Conservation (phyloP, 2,329 filamentous ascomycete species). For the Pseudocercospora crystallina region DNA sequence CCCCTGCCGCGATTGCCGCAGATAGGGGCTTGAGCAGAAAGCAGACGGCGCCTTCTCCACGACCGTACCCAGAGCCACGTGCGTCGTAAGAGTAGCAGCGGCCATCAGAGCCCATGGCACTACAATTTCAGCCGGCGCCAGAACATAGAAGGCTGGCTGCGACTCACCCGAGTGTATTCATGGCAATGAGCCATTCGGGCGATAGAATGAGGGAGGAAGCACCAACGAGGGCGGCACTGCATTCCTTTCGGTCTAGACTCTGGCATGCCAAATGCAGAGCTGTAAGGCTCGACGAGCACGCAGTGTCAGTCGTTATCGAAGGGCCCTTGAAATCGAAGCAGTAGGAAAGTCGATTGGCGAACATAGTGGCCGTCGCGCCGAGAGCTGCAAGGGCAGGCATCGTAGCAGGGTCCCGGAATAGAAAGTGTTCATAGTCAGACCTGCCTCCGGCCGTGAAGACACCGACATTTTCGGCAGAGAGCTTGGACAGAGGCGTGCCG, state of each 20-base stretch:
- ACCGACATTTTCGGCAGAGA: slow-evolving; percentile 11
- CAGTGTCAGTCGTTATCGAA: slow-evolving; percentile 17
- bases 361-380: not conserved
- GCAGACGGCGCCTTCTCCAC: slow-evolving; percentile 55
- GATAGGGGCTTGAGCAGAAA: slow-evolving; percentile 47
- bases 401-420: not conserved
- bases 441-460: slow-evolving; percentile 15
- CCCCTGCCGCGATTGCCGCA: slow-evolving; percentile 47
- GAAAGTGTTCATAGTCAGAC: not conserved
- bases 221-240: not conserved
- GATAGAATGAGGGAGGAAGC: not conserved
- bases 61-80: slow-evolving; percentile 50
- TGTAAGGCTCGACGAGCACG: slow-evolving; percentile 2
- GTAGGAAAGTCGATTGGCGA: slow-evolving; percentile 23
- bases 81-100: slow-evolving; percentile 31
- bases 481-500: slow-evolving; percentile 4
- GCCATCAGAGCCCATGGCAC: slow-evolving; percentile 1
- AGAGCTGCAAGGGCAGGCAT: not conserved
- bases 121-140: not conserved
- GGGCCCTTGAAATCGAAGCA: slow-evolving; percentile 19
- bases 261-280: slow-evolving; percentile 1
- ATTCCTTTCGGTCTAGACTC: not conserved
- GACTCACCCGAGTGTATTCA: slow-evolving; percentile 4
- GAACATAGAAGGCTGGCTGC: not conserved
- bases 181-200: not conserved